Base-by-base conservation (phyloP, 371 early-diverging fungal species). In the Mortierella sp. region DNA sequence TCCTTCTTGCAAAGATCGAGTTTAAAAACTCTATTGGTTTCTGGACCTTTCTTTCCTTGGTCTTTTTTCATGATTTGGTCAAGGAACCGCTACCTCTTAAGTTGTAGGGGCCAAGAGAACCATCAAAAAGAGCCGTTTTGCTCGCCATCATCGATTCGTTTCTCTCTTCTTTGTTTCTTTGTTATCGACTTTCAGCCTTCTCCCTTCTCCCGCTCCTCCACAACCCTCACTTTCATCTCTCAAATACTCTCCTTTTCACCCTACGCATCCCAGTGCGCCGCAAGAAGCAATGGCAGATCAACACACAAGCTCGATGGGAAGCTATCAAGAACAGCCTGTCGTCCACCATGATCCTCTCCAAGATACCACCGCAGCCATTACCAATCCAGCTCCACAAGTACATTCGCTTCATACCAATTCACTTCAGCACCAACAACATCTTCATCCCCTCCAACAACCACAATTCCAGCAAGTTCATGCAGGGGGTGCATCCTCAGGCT, bases 401-500 rank as follows among this genome's bases (percentile, higher is more conserved):
- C n/a, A 28, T 48, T 24, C 44, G 13, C 13, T 34, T 50, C 13
- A 28, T 24, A 16, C 31, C 70, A 44, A 21, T 42, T 16, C 21
- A 48, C 10, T 14, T 28, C 34, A 63, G 63, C 63, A 63, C 7
- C 74, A 58, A 11, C 57, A 57, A n/a, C 47, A 28, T 24, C 14
- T 19, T 3, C 74, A 58, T 9, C 57, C 42, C 24, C 47, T 19
- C n/a, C 26, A 58, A 28, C 60, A 58, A 58, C 60, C 55, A 28
- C 74, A 42, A 7, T 31, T 47, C 42, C 55, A 48, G 50, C 45
- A 78, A 16, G 26, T 55, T 24, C 75, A 70, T 52, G 74, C 48
- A 26, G 80, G 68, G 42, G 68, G 80, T 0, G 78, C 84, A 8
- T 80, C 80, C 7, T 84, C 84, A 14, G 84, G 84, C 6, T 80